These are phyloP conservation scores for Candida tropicalis DNA, from an alignment of 1,139 yeast species.

Conservation along the genomic window DNA sequence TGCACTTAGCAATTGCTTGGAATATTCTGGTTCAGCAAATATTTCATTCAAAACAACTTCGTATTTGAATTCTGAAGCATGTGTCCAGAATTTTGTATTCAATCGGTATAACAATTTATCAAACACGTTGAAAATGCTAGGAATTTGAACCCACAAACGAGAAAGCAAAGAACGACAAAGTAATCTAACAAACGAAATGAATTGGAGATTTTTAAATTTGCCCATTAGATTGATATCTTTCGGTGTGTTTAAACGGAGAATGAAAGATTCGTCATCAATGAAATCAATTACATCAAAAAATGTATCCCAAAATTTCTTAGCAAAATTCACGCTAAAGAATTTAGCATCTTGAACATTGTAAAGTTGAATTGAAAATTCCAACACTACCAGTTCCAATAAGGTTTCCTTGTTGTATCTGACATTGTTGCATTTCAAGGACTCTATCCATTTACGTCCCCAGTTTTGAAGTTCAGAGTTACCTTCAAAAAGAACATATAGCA, in stretches of 20 bases:
- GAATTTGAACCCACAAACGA: slow-evolving; percentile 54
- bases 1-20: slow-evolving; percentile 16
- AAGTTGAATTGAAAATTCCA: slow-evolving; percentile 57
- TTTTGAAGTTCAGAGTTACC: slow-evolving; percentile 46
- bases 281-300: slow-evolving; percentile 40
- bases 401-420: slow-evolving; percentile 11
- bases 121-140: slow-evolving; percentile 52
- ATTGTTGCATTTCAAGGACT: slow-evolving; percentile 10
- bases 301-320: slow-evolving; percentile 58
- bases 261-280: slow-evolving; percentile 41
- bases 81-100: slow-evolving; percentile 51
- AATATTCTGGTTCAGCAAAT: slow-evolving; percentile 40
- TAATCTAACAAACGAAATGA: slow-evolving; percentile 47
- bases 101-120: slow-evolving; percentile 41
- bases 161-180: slow-evolving; percentile 55
- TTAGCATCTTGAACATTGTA: slow-evolving; percentile 55
- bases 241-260: slow-evolving; percentile 44
- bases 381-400: slow-evolving; percentile 42
- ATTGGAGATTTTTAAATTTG: slow-evolving; percentile 38
- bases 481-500: slow-evolving; percentile 54
- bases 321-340: slow-evolving; percentile 42
- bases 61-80: slow-evolving; percentile 52
- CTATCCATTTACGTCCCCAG: slow-evolving; percentile 29
- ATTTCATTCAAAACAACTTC: slow-evolving; percentile 59
- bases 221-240: slow-evolving; percentile 46